Evolutionary conservation across 495 filamentous ascomycete genomes (phyloP), one percentile per base, ranked within the genome.

Genomic region (Aspergillus heteromorphus): DNA sequence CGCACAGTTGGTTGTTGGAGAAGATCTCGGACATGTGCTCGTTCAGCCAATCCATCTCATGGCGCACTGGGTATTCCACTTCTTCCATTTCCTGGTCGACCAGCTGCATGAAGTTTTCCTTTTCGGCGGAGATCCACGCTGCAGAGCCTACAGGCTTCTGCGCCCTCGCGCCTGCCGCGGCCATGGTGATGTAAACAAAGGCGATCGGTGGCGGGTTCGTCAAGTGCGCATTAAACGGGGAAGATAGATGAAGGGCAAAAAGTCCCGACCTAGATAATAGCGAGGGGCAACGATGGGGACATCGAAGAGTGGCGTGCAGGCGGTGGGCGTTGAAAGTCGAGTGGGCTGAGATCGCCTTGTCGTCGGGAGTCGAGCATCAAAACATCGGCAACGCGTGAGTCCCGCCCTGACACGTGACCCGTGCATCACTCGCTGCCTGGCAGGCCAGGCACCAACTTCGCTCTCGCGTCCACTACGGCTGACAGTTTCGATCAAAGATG

Each of bases 1-100:
- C 85, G 62, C 73, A 91, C 89, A 90, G 78, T 70, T 92, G 84
- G 66, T 88, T 87, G 59, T 85, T 84, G 59, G 83, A 87, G 66
- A 97, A 95, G 54, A 97, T 89, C 58, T 95, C 89, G 25, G 83
- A 83, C 92, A 97, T 96, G 70, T 97, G 92, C 70, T 97, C 92
- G 63, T 96, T 96, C 61, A 97, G 72, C 91, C 92, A 97, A 60
- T 93, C 92, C 65, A 96, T 74, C 62, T 97, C 92, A 72, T 95
- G 91, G 40, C 87, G 83, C 55, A 87, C 90, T 0, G 89, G 86
- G 71, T 87, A 97, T 48, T 88, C 81, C 64, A 96, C 91, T 67
- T 95, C 91, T 57, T 96, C 91, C 47, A 87, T 75, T 67, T 97
- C 93, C 61, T 88, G 80, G 5, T 78, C 74, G 31, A 85, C 71